A percentile compares a stretch with the other conserved stretches of the same genome.
Conservation (phyloP, 192 early-diverging fungal genomes). For the Thoreauomyces humboldtii region DNA sequence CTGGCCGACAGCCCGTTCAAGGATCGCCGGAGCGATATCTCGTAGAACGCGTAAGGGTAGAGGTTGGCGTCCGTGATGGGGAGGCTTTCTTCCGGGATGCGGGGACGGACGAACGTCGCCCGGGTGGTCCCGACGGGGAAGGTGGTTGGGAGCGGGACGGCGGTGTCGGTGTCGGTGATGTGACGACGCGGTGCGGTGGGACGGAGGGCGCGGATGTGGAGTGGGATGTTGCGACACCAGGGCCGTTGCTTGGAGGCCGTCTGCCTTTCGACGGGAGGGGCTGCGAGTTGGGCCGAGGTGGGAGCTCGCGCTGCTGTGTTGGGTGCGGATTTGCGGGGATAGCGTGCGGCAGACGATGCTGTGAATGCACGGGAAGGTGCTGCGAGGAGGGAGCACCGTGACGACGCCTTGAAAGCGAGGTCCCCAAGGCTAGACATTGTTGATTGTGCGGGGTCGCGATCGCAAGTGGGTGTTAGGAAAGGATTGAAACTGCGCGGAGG, state of each 20-base stretch:
- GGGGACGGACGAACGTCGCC: background rate
- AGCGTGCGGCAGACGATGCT: background rate
- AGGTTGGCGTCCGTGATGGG: background rate
- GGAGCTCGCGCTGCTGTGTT: background rate
- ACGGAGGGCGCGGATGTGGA: slow-evolving; percentile 12
- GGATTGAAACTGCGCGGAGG: too few relatives aligned
- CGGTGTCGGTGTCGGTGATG: slow-evolving; percentile 38
- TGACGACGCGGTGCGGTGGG: slow-evolving; percentile 22
- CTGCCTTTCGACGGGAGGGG: slow-evolving; percentile 2
- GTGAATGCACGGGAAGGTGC: slow-evolving; percentile 5
- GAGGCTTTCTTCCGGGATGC: slow-evolving; percentile 13
- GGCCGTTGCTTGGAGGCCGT: background rate
- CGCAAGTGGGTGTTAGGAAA: too few relatives aligned
- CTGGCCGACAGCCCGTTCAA: slow-evolving; percentile 54
- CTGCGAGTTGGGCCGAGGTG: slow-evolving; percentile 10
- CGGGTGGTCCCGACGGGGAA: slow-evolving; percentile 24
- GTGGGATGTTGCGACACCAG: background rate
- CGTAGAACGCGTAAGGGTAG: slow-evolving; percentile 51
- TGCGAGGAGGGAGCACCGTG: too few relatives aligned
- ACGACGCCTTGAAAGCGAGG: too few relatives aligned
- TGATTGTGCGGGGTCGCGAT: too few relatives aligned
- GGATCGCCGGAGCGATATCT: slow-evolving; percentile 59
- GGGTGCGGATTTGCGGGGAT: slow-evolving; percentile 1
- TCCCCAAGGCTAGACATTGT: too few relatives aligned
- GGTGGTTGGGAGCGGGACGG: slow-evolving; percentile 43